phyloP scores from a whole-genome alignment of 371 early-diverging fungal species.

The Mucor irregularis region DNA sequence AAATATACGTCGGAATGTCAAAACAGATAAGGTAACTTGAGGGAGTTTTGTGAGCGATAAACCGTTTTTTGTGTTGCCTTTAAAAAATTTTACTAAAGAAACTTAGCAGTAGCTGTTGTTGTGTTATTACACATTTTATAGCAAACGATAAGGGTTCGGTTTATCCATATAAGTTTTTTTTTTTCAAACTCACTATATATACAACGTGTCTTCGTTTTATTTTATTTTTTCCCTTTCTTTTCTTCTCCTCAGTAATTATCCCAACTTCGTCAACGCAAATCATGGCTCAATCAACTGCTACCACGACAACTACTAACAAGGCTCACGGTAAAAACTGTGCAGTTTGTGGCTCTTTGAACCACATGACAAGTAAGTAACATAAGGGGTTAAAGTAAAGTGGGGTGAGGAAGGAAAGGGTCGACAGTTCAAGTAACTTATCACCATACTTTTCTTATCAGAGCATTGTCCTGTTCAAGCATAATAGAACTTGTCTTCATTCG shows the following conservation, averaged over 20 bases:
- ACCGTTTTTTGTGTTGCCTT: constrained; percentile 9
- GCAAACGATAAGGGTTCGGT: too few species aligned
- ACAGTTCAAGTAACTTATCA: not conserved
- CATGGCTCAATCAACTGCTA: not conserved
- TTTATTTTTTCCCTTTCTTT: not conserved
- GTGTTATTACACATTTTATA: too few species aligned
- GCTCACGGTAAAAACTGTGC: constrained; percentile 15
- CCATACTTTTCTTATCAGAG: constrained; percentile 10
- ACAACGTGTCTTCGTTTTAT: not conserved
- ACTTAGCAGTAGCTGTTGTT: too few species aligned
- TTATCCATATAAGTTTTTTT: too few species aligned
- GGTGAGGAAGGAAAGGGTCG: not conserved
- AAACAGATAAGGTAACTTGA: constrained; percentile 2
- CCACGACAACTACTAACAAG: constrained; percentile 1
- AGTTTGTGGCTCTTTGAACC: constrained; percentile 35
- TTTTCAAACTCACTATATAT: too few species aligned
- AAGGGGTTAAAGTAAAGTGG: not conserved
- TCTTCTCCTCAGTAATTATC: constrained; percentile 3
- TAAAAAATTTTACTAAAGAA: too few species aligned
- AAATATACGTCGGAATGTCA: not conserved
- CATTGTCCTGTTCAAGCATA: constrained; percentile 38
- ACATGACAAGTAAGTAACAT: constrained; percentile 40
- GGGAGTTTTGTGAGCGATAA: constrained; percentile 6
- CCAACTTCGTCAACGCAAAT: not conserved
- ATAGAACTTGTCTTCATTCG: too few species aligned